Base-by-base conservation (phyloP, 148 eudicot species). In the Camellia granthamiana region DNA sequence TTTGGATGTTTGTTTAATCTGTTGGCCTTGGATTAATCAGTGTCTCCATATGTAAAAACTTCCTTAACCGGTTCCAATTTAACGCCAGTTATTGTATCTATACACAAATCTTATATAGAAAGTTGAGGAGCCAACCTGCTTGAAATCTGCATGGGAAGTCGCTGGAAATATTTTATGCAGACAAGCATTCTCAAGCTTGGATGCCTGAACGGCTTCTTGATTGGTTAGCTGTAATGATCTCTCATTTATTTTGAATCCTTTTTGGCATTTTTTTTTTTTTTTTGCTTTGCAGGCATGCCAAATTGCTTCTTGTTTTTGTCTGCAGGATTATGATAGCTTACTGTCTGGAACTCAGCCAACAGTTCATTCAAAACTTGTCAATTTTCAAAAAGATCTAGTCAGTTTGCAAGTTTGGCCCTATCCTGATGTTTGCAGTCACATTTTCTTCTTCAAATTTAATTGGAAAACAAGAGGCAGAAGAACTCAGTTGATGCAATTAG, bases 71-170 rank as follows among this genome's bases (percentile, higher is more conserved):
- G n/a, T n/a, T n/a, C n/a, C n/a, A n/a, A n/a, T n/a, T n/a, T n/a
- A n/a, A n/a, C n/a, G n/a, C n/a, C n/a, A n/a, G n/a, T n/a, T n/a
- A n/a, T n/a, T n/a, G n/a, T n/a, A n/a, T n/a, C n/a, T n/a, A n/a
- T n/a, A n/a, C n/a, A 30, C n/a, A 58, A 43, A 75, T 51, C 10
- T 82, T 11, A 15, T 49, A 43, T 72, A 96, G 99, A 87, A 82
- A 54, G 87, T 82, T 70, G 91, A 92, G 76, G 90, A 91, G 88
- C 95, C 90, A 86, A 89, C 87, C 43, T 75, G 85, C 87, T 78
- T 93, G 83, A 96, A 91, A 89, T 95, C 99, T 79, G 98, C 97
- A 18, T 96, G 99, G 99, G 99, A n/a, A 93, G 87, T 90, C 93
- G 84, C 64, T 93, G 82, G 97, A 92, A 81, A 86, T 93, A 55